Evolutionary conservation across 1,139 yeast species (phyloP).

Genomic region (Kluyveromyces marxianus): DNA sequence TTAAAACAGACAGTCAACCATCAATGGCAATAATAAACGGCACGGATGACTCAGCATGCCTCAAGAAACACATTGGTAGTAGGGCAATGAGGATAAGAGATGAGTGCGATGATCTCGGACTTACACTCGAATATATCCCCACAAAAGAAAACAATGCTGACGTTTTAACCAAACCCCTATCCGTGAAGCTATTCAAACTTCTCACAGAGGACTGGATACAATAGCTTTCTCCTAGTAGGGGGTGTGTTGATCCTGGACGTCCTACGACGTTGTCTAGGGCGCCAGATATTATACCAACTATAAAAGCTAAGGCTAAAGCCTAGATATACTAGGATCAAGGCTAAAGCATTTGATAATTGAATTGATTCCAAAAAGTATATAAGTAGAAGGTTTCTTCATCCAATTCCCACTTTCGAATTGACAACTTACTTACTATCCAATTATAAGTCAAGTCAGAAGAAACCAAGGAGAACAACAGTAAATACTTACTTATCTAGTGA

Average conservation of each 20-base stretch:
- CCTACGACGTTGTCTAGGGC: background rate
- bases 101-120: background rate
- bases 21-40: conserved; percentile 2
- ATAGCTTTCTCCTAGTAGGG: conserved; percentile 3
- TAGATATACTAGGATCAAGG: background rate
- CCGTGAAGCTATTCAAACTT: conserved; percentile 3
- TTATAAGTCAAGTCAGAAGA: background rate
- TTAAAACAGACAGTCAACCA: conserved; percentile 7
- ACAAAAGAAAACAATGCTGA: conserved; percentile 10
- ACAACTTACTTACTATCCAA: background rate
- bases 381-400: background rate
- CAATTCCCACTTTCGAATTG: background rate
- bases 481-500: background rate
- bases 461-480: conserved; percentile 1
- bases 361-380: background rate
- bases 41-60: conserved; percentile 3
- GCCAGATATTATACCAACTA: background rate
- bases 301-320: background rate
- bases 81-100: conserved; percentile 8
- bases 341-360: background rate
- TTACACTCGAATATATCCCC: conserved; percentile 6
- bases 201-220: conserved; percentile 5
- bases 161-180: conserved; percentile 10
- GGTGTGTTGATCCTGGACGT: background rate
- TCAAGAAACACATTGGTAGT: conserved; percentile 8